A percentile compares a stretch with the other conserved stretches of the same genome.
Conservation (phyloP, 768 basidiomycete genomes). For the Panus rudis region DNA sequence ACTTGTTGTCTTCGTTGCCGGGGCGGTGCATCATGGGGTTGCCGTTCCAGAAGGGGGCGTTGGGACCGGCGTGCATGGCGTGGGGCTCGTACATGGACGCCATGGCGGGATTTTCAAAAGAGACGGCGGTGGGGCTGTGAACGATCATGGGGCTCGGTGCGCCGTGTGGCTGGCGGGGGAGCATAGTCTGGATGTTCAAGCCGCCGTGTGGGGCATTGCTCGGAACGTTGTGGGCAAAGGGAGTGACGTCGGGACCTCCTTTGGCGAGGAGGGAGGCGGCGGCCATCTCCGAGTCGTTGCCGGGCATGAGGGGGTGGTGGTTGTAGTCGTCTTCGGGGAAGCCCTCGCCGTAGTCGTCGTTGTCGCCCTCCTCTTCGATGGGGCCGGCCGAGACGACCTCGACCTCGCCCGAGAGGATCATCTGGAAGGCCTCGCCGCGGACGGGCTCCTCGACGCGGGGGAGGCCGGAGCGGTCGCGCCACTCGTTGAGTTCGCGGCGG, state of each 20-base stretch:
- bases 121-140: constrained; percentile 33
- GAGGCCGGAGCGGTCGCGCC: constrained; percentile 73
- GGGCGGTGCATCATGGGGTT: constrained; percentile 15
- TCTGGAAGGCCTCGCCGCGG: constrained; percentile 63
- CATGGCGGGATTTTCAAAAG: constrained; percentile 50
- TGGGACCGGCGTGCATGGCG: constrained; percentile 16
- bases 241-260: constrained; percentile 20
- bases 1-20: constrained; percentile 24
- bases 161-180: constrained; percentile 19
- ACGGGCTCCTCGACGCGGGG: constrained; percentile 67
- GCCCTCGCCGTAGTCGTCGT: constrained; percentile 39
- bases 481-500: constrained; percentile 87
- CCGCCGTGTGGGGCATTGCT: constrained; percentile 9
- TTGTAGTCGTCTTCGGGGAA: constrained; percentile 36
- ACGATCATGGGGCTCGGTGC: constrained; percentile 39
- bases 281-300: constrained; percentile 15
- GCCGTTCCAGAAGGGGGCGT: constrained; percentile 10
- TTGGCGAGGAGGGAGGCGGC: constrained; percentile 32
- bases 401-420: constrained; percentile 64
- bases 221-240: constrained; percentile 30
- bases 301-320: constrained; percentile 18
- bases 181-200: constrained; percentile 28
- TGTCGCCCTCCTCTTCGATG: constrained; percentile 51
- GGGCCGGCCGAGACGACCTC: constrained; percentile 48
- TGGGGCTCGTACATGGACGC: constrained; percentile 34